Evolutionary conservation across 2,329 filamentous ascomycete genomes (phyloP).

Genomic region (Stachybotrys echinatus): DNA sequence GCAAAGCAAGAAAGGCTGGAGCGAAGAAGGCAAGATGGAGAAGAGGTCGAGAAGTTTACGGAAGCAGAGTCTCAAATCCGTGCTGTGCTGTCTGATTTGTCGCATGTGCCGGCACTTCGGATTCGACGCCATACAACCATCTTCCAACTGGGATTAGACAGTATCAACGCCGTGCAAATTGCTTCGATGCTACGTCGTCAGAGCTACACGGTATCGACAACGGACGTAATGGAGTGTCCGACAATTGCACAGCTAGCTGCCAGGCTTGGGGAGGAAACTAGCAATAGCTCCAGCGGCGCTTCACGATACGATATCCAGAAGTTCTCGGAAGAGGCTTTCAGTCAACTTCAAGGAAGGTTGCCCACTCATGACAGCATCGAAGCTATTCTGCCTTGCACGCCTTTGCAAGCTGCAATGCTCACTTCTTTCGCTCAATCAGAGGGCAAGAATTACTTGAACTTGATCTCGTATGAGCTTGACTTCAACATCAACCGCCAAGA

Average conservation of each 20-base stretch:
- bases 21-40: conserved; percentile 7
- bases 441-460: conserved; percentile 72
- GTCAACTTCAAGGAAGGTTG: conserved; percentile 18
- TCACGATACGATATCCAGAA: conserved; percentile 29
- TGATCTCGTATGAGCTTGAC: conserved; percentile 50
- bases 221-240: conserved; percentile 67
- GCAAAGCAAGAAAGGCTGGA: conserved; percentile 14
- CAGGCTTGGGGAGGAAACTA: conserved; percentile 13
- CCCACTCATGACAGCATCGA: conserved; percentile 36
- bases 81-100: conserved; percentile 52
- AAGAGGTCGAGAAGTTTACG: conserved; percentile 36
- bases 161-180: conserved; percentile 79
- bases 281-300: not conserved
- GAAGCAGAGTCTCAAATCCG: conserved; percentile 48
- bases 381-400: conserved; percentile 69
- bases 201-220: conserved; percentile 55
- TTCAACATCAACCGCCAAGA: conserved; percentile 25
- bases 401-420: conserved; percentile 75
- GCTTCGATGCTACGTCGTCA: conserved; percentile 59
- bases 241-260: conserved; percentile 35
- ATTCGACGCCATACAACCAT: conserved; percentile 65
- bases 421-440: conserved; percentile 64
- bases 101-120: conserved; percentile 38
- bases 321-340: conserved; percentile 29
- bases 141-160: conserved; percentile 85